Base-by-base conservation (phyloP, 176 grass and related monocot species). In the Musa itinerans region DNA sequence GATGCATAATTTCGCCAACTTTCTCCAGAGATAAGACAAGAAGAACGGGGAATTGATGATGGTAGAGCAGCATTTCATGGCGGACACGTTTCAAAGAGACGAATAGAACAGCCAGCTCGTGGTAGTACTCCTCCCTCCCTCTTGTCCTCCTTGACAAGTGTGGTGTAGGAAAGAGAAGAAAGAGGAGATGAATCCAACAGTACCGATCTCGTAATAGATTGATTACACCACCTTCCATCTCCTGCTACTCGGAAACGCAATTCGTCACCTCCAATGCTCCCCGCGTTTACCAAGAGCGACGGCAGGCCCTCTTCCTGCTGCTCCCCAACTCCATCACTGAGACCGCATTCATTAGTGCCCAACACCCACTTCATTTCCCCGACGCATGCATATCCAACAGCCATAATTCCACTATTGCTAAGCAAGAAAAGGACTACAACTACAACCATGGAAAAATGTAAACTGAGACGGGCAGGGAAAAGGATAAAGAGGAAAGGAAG, bases 181-280 rank as follows among this genome's bases (percentile, higher is more conserved):
- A 26, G n/a, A 53, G 64, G 21, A 78, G 11, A 10, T 17, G 76
- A 76, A 78, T 66, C 48, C 50, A 78, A 53, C 50, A 66, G 62
- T 66, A 22, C 50, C 74, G 9, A 12, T 15, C 16, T 11, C 50
- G 17, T 43, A 43, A 43, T 43, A 43, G 34, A 43, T 43, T 43
- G 34, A 43, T 43, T 48, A n/a, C 56, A 49, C 17, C 56, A 49
- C 17, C 10, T 14, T 9, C 73, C 19, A 48, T 21, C 69, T 72
- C 49, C 34, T 20, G 43, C 50, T 52, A 10, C 69, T 20, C 13
- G 11, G 11, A 51, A 53, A 73, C 49, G 10, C 12, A 15, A 24
- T 50, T 52, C 49, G 13, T 73, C 20, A 11, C 20, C 48, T 53
- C 54, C 54, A 23, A 53, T 54, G 14, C 50, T 5, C 52, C 50